Evolutionary conservation across 169 alveolate genomes (phyloP).

Genomic region (Plasmodium reichenowi): DNA sequence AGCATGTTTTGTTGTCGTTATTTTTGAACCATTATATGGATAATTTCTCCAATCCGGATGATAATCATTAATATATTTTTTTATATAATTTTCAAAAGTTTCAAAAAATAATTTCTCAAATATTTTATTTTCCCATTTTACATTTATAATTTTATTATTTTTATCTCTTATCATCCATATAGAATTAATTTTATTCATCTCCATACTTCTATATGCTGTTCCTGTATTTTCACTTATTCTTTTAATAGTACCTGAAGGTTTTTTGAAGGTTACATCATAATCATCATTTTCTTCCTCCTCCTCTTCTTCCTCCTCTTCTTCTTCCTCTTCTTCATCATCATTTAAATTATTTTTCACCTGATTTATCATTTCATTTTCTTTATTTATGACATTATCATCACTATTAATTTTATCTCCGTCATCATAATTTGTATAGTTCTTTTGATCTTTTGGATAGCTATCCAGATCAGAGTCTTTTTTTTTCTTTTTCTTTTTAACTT

Average conservation of each 20-base stretch:
- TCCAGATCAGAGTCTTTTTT: constrained; percentile 2
- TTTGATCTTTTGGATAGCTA: constrained; percentile 11
- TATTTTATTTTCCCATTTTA: constrained; percentile 86
- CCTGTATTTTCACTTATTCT: constrained; percentile 75
- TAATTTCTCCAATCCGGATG: constrained; percentile 81
- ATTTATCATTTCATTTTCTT: not conserved
- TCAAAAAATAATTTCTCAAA: constrained; percentile 86
- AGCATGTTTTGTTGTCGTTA: constrained; percentile 28
- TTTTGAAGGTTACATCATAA: constrained; percentile 73
- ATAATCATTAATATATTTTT: constrained; percentile 78
- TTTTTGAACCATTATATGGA: constrained; percentile 62
- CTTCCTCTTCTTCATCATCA: constrained; percentile 35
- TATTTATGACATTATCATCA: not conserved
- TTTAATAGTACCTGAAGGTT: constrained; percentile 61
- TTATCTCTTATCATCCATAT: constrained; percentile 87
- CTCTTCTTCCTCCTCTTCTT: constrained; percentile 35
- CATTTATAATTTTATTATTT: constrained; percentile 83
- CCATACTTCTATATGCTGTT: constrained; percentile 68
- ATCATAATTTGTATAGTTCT: not conserved
- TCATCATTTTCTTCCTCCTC: constrained; percentile 59
- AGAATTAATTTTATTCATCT: constrained; percentile 76
- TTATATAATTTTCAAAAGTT: constrained; percentile 81
- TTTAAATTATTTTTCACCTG: not conserved
- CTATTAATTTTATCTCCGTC: not conserved
- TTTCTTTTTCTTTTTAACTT: constrained; percentile 21